These are phyloP conservation scores for Claviceps sp. DNA, from an alignment of 2,329 filamentous ascomycete species.

Conservation along the genomic window DNA sequence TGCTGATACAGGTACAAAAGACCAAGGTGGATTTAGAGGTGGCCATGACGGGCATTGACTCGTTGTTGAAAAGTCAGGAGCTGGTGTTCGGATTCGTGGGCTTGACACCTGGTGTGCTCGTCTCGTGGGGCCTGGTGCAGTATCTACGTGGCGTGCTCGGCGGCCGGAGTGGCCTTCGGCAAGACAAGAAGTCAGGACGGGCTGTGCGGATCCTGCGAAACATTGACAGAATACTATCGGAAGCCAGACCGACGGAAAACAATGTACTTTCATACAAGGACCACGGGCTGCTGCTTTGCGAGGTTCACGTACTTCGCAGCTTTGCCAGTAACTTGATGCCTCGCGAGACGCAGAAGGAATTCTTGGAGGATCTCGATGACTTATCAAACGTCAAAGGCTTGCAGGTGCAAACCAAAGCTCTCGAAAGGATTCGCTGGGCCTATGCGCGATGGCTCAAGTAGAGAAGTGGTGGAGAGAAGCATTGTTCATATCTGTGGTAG, in stretches of 20 bases:
- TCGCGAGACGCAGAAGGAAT: conserved; percentile 64
- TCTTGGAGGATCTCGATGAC: conserved; percentile 77
- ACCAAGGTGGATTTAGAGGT: conserved; percentile 97
- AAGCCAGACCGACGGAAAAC: conserved; percentile 55
- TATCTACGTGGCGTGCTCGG: conserved; percentile 61
- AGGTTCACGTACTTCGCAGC: conserved; percentile 70
- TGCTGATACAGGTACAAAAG: conserved; percentile 95
- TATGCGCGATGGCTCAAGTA: conserved; percentile 62
- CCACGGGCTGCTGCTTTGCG: conserved; percentile 78
- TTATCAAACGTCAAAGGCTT: conserved; percentile 73
- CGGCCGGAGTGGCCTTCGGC: conserved; percentile 53
- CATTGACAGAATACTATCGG: conserved; percentile 67
- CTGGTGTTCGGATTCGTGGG: conserved; percentile 96
- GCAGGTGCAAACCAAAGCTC: conserved; percentile 60
- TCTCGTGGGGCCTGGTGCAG: conserved; percentile 59
- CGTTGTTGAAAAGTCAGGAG: conserved; percentile 88
- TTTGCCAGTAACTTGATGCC: conserved; percentile 51
- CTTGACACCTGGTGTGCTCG: conserved; percentile 81
- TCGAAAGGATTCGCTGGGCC: conserved; percentile 79
- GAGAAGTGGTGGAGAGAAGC: neutral
- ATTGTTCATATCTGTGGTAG: neutral
- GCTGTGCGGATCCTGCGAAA: conserved; percentile 71
- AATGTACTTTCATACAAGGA: conserved; percentile 80
- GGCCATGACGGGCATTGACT: conserved; percentile 89
- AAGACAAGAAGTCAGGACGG: conserved; percentile 51